phyloP scores from a whole-genome alignment of 2,329 filamentous ascomycete genomes.

The Cladobotryum protrusum region DNA sequence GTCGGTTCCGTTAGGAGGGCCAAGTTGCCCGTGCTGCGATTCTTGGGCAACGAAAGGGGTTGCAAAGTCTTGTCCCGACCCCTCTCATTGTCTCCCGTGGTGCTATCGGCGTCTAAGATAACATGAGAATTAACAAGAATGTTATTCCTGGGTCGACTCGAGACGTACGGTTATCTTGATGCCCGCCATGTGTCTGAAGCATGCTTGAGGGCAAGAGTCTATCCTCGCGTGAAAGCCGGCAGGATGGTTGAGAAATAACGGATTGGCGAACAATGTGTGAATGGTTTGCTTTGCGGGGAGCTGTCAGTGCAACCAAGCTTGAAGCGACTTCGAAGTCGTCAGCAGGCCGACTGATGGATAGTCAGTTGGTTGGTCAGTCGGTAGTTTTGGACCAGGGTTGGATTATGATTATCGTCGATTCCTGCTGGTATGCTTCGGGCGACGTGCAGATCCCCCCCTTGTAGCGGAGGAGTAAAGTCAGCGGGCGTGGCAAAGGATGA shows the following conservation, averaged over 20 bases:
- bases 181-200: conserved; percentile 38
- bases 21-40: conserved; percentile 60
- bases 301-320: conserved; percentile 3
- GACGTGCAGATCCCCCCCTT: conserved; percentile 8
- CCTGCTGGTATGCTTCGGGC: neutral
- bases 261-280: neutral
- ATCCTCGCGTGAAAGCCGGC: conserved; percentile 6
- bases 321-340: conserved; percentile 9
- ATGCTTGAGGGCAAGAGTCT: conserved; percentile 31
- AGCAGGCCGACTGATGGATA: conserved; percentile 1
- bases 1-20: conserved; percentile 38
- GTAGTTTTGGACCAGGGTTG: neutral
- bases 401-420: neutral
- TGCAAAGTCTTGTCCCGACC: conserved; percentile 41
- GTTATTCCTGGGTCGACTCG: conserved; percentile 4
- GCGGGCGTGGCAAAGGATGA: neutral
- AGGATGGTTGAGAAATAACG: conserved; percentile 1
- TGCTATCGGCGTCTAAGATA: conserved; percentile 27
- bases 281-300: neutral
- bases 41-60: conserved; percentile 53
- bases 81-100: conserved; percentile 30
- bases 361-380: neutral
- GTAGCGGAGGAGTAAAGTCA: neutral
- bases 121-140: conserved; percentile 18
- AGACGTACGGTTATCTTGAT: conserved; percentile 34